Conservation (phyloP, 2,329 filamentous ascomycete species). For the Aureobasidium lini region DNA sequence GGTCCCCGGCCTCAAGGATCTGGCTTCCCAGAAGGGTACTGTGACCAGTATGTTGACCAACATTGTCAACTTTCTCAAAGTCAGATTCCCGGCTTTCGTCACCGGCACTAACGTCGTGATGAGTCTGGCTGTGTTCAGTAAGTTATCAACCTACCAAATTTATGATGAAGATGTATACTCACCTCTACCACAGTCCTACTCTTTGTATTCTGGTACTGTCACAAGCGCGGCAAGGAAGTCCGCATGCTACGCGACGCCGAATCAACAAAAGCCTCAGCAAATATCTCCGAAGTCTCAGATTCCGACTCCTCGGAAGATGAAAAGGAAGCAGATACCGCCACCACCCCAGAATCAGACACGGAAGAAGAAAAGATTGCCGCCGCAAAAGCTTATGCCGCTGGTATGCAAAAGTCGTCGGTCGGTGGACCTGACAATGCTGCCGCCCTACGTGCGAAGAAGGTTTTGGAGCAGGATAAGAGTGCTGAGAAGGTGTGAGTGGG, state of each 20-base stretch:
- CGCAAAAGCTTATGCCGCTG: neutral
- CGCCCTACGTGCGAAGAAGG: neutral
- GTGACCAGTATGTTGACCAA: conserved; percentile 76
- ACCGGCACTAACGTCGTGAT: conserved; percentile 81
- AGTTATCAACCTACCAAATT: conserved; percentile 45
- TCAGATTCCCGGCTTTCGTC: conserved; percentile 82
- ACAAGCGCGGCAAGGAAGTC: conserved; percentile 85
- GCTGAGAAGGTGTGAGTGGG: neutral
- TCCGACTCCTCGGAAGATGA: neutral
- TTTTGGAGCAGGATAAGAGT: neutral
- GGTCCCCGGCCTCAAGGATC: conserved; percentile 65
- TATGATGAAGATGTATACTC: conserved; percentile 33
- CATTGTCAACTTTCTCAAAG: conserved; percentile 82
- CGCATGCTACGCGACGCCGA: conserved; percentile 48
- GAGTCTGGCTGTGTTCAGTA: conserved; percentile 70
- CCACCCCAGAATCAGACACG: neutral
- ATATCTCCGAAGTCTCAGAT: neutral
- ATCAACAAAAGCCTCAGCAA: neutral
- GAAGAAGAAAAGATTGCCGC: neutral
- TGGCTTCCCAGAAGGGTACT: conserved; percentile 81
- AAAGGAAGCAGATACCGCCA: neutral
- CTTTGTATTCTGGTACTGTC: conserved; percentile 95
- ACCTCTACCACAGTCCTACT: conserved; percentile 51
- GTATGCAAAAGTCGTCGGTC: neutral
- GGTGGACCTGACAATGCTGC: conserved; percentile 2